Evolutionary conservation across 2,329 filamentous ascomycete species (phyloP), one percentile per base, ranked within the genome.

Genomic region (Metarhizium sp.): DNA sequence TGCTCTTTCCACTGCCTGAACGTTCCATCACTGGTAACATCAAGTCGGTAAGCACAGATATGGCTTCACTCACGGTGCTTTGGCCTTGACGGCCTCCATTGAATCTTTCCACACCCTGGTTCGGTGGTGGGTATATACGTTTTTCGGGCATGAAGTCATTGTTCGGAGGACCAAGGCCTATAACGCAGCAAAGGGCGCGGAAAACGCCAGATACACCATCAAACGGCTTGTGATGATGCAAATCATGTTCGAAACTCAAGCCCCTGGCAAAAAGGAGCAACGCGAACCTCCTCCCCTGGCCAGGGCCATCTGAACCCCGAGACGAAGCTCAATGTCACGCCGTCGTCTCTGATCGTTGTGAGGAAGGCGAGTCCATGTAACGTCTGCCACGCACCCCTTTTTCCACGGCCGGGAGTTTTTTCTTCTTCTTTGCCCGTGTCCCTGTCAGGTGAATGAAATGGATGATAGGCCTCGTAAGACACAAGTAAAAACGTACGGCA

Each of bases 391-490:
- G 16, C 40, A 36, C 43, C 43, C 43, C 45, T 30, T 16, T 11
- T 48, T 18, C 10, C 32, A 34, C 10, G 25, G 25, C 4, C 20
- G 32, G 6, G 30, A 50, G n/a, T 38, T 30, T 32, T 30, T 25
- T 47, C 25, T 14, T 49, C 32, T 29, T 11, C 4, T 42, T 10
- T 30, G 6, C 16, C 18, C 14, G 13, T 38, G 32, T 40, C 4
- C n/a, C 25, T 30, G n/a, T 16, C 6, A 48, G 13, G 11, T 16
- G 25, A 18, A 45, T 45, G 47, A 54, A n/a, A 43, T 45, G 47
- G 55, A 55, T n/a, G 52, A 51, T 30, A 42, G 43, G 51, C 48
- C 36, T 42, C 30, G 50, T 50, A 45, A 58, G 40, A 51, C 50
- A 49, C 16, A 34, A 34, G 47, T 6, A 29, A 38, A 18, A 45